A percentile compares a stretch with the other conserved stretches of the same genome.
Conservation (phyloP, 1,139 yeast species). For the Candida sp. region DNA sequence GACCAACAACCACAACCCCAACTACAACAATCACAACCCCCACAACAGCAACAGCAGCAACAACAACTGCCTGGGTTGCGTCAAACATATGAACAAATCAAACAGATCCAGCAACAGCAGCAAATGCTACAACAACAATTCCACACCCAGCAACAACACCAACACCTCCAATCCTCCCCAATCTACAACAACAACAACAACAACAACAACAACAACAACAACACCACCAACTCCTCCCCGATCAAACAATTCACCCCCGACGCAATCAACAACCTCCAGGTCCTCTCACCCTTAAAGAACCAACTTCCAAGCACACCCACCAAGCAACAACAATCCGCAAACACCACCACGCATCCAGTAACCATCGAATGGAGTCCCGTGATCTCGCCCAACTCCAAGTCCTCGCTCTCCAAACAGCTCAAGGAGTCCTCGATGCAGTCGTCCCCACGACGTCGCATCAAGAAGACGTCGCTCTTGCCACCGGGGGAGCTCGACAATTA, state of each 20-base stretch:
- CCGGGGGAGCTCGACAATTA: slow-evolving; percentile 90
- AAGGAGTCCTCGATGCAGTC: slow-evolving; percentile 44
- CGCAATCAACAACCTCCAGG: slow-evolving; percentile 23
- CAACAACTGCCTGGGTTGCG: slow-evolving; percentile 2
- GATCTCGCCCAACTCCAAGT: slow-evolving; percentile 47
- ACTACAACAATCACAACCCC: slow-evolving; percentile 2
- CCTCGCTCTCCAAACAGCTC: slow-evolving; percentile 38
- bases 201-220: no score
- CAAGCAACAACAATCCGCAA: slow-evolving; percentile 3
- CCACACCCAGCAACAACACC: slow-evolving; percentile 11
- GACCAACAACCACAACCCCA: slow-evolving; percentile 11
- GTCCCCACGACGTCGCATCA: slow-evolving; percentile 49
- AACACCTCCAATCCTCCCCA: slow-evolving; percentile 25
- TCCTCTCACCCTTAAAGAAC: slow-evolving; percentile 42
- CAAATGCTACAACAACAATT: slow-evolving; percentile 11
- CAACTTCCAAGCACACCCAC: slow-evolving; percentile 38
- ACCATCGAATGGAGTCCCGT: slow-evolving; percentile 59
- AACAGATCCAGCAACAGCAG: slow-evolving; percentile 15
- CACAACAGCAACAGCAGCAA: slow-evolving; percentile 7
- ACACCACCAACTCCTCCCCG: slow-evolving; percentile 31
- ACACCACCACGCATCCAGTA: not conserved
- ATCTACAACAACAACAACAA: slow-evolving; percentile 17
- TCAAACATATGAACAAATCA: slow-evolving; percentile 8
- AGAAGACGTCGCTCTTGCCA: slow-evolving; percentile 77
- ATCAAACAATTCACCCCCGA: slow-evolving; percentile 33